Conservation (phyloP, 1,284 basidiomycete genomes). For the Anthracocystis setariae region DNA sequence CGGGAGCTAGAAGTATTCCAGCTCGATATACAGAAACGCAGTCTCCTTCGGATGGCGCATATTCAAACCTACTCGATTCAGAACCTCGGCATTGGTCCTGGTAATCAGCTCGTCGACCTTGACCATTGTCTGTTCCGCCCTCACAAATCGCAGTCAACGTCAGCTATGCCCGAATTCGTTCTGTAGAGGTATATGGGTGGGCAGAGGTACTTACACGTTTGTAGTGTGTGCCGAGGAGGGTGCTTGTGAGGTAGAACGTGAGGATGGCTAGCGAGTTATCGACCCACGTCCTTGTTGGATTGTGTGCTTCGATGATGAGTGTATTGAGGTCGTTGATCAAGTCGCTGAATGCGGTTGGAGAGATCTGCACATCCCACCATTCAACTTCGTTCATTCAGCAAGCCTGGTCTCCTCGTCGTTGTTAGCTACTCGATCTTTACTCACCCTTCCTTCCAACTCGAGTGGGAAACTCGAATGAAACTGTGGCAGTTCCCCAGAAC, state of each 20-base stretch:
- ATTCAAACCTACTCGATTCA: slow-evolving; percentile 82
- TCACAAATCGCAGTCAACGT: not conserved
- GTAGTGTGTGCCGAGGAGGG: slow-evolving; percentile 77
- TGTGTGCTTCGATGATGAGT: slow-evolving; percentile 46
- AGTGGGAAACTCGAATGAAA: slow-evolving; percentile 80
- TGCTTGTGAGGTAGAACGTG: slow-evolving; percentile 67
- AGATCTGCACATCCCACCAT: slow-evolving; percentile 12
- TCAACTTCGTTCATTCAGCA: not conserved
- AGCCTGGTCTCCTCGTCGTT: not conserved
- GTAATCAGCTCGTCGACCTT: slow-evolving; percentile 75
- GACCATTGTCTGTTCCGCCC: slow-evolving; percentile 76
- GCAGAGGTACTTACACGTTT: slow-evolving; percentile 73
- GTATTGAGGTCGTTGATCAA: slow-evolving; percentile 58
- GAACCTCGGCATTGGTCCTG: slow-evolving; percentile 75
- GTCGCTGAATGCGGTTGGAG: slow-evolving; percentile 46
- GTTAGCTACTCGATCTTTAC: not conserved
- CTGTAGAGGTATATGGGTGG: not conserved
- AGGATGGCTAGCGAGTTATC: slow-evolving; percentile 52
- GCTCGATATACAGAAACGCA: slow-evolving; percentile 78
- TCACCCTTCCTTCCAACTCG: slow-evolving; percentile 82
- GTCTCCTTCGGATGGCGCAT: slow-evolving; percentile 81
- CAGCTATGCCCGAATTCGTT: too few species aligned
- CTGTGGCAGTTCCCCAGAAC: slow-evolving; percentile 80
- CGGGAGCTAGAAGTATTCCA: slow-evolving; percentile 64
- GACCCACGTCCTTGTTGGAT: slow-evolving; percentile 32